A percentile compares a stretch with the other conserved stretches of the same genome.
Evolutionary conservation across 2,329 filamentous ascomycete genomes (phyloP).

Genomic region (Hypoxylon sp.): DNA sequence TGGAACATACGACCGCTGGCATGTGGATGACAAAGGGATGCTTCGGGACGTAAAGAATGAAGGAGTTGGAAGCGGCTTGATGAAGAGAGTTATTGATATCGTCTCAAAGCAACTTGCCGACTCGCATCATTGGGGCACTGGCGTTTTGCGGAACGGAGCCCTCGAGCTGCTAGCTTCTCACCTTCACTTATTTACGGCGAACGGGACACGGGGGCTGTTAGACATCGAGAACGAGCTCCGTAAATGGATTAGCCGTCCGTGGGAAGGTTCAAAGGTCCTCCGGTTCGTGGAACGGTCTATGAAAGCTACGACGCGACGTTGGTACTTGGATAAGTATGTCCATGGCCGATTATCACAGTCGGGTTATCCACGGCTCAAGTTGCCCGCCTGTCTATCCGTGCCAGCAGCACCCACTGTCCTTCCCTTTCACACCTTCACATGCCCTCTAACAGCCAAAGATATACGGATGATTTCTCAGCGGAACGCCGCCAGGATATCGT

Average conservation of each 20-base stretch:
- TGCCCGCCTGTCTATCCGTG: slow-evolving; percentile 79
- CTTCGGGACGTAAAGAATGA: slow-evolving; percentile 77
- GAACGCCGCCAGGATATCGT: slow-evolving; percentile 93
- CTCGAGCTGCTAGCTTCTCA: slow-evolving; percentile 65
- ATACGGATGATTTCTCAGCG: slow-evolving; percentile 95
- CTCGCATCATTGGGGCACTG: slow-evolving; percentile 86
- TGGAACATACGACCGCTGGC: slow-evolving; percentile 88
- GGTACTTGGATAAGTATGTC: slow-evolving; percentile 87
- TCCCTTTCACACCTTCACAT: slow-evolving; percentile 98
- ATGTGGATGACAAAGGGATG: slow-evolving; percentile 87
- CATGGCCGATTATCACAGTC: slow-evolving; percentile 66
- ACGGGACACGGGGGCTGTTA: slow-evolving; percentile 51
- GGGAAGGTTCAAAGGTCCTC: slow-evolving; percentile 89
- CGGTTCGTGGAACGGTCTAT: slow-evolving; percentile 86
- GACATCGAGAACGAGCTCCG: slow-evolving; percentile 58
- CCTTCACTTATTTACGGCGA: slow-evolving; percentile 57
- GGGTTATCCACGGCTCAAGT: slow-evolving; percentile 77
- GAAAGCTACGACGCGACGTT: slow-evolving; percentile 81
- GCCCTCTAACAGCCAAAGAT: slow-evolving; percentile 89
- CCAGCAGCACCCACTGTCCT: slow-evolving; percentile 93
- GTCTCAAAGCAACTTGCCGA: slow-evolving; percentile 89
- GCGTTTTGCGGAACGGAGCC: slow-evolving; percentile 70
- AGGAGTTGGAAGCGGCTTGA: slow-evolving; percentile 79
- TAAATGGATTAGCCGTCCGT: slow-evolving; percentile 78
- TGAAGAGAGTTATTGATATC: slow-evolving; percentile 90